phyloP scores from a whole-genome alignment of 306 rosid species.

The Prinsepia uniflora region DNA sequence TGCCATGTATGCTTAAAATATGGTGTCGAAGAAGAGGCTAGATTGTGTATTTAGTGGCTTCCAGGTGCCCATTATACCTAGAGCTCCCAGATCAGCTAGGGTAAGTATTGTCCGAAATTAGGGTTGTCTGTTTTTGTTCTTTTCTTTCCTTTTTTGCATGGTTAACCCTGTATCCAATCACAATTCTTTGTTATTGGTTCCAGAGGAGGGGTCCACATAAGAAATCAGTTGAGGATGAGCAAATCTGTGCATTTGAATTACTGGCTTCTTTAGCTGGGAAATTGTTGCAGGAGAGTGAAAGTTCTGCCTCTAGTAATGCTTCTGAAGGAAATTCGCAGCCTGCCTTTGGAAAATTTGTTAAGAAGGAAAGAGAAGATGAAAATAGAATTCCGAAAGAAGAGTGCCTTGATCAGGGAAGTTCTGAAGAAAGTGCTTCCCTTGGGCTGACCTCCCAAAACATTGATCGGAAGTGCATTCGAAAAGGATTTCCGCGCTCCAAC shows the following conservation, averaged over 20 bases:
- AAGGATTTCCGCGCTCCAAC: conserved; percentile 29
- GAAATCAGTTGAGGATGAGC: conserved; percentile 47
- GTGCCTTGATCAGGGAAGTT: conserved; percentile 42
- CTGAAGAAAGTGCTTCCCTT: conserved; percentile 40
- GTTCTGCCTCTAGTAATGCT: conserved; percentile 78
- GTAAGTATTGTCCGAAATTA: conserved; percentile 42
- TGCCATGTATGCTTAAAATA: conserved; percentile 53
- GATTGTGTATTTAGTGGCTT: conserved; percentile 62
- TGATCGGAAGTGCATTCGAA: conserved; percentile 32
- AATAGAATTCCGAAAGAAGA: conserved; percentile 37
- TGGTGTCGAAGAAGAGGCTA: conserved; percentile 78
- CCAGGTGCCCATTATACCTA: conserved; percentile 64
- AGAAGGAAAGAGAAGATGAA: conserved; percentile 38
- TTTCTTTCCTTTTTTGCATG: conserved; percentile 3
- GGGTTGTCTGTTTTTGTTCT: conserved; percentile 6
- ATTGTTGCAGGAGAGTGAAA: conserved; percentile 78
- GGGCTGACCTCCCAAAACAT: conserved; percentile 38
- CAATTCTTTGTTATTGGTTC: conserved; percentile 33
- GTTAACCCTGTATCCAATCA: conserved; percentile 26
- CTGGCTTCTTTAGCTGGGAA: conserved; percentile 89
- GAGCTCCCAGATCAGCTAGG: conserved; percentile 78
- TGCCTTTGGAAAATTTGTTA: conserved; percentile 36
- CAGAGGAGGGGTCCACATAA: conserved; percentile 61
- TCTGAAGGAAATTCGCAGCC: conserved; percentile 52
- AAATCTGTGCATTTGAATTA: conserved; percentile 68